Base-by-base conservation (phyloP, 129 eudicot genomes). In the Pseudognaphalium luteoalbum region DNA sequence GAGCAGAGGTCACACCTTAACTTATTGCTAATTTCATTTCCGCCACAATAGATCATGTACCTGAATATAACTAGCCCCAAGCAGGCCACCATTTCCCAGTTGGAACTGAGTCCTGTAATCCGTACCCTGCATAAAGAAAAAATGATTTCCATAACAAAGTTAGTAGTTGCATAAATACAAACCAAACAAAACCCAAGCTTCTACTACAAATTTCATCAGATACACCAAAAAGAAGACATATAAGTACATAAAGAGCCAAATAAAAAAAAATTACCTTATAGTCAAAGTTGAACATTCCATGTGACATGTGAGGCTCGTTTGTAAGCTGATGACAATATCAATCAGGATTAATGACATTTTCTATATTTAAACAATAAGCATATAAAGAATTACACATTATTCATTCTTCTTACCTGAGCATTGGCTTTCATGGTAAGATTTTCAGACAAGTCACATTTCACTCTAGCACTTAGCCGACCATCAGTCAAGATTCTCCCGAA, bases 11-110 rank as follows among this genome's bases (percentile, higher is more conserved):
- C 30, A 21, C 72, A 29, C 22, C 52, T 51, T 30, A 52, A 51
- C 56, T 52, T 51, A 12, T 30, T 65, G 57, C 51, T 66, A 66
- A 54, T 35, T 37, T 33, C 51, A 66, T 33, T 56, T 76, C 73
- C 66, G 35, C 28, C 4, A 20, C 17, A 14, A 30, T 25, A 65
- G 37, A 76, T 59, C 30, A 37, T 69, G 81, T 76, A 94, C 99
- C 96, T 94, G 99, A 63, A 94, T 91, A 87, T 94, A 94, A 86
- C 88, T 94, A 74, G 97, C 99, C 52, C 97, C 99, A 34, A 94
- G 44, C 54, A 94, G 80, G 22, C 88, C 86, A 69, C 99, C 99
- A 63, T 82, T 91, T 7, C 99, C 99, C 6, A 94, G 64, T 86
- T 94, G 99, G 42, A 94, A 64, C 81, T 94, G 99, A 76, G 90